These are phyloP conservation scores for Fagus crenata DNA, from an alignment of 306 rosid genomes.

Conservation along the genomic window DNA sequence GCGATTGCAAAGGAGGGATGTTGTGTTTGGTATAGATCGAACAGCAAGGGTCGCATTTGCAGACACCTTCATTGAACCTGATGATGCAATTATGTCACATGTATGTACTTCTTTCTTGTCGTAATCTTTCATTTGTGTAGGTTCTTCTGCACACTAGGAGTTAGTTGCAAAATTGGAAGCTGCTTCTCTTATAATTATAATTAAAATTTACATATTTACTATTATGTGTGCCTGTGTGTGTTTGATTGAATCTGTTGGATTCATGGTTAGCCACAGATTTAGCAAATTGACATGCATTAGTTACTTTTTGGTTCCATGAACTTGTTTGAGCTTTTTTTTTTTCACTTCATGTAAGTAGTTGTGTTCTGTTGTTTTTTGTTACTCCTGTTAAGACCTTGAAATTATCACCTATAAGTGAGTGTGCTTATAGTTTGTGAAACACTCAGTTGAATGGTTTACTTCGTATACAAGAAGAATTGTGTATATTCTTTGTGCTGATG, in stretches of 20 bases:
- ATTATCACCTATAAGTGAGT: neutral
- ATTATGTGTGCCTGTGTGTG: neutral
- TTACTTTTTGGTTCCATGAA: neutral
- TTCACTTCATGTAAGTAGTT: too few relatives aligned
- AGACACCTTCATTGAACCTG: conserved; percentile 16
- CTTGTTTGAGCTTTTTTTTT: neutral
- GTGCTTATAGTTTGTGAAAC: conserved; percentile 2
- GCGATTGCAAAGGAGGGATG: conserved; percentile 15
- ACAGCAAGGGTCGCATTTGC: conserved; percentile 17
- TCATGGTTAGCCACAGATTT: neutral
- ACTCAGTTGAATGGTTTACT: neutral
- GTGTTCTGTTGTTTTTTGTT: neutral
- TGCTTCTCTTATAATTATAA: neutral
- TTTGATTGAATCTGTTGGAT: neutral
- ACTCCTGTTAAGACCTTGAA: neutral
- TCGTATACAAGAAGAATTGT: neutral
- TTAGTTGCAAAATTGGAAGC: neutral
- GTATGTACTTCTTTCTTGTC: neutral
- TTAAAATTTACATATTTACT: neutral
- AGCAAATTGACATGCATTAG: neutral
- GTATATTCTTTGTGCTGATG: neutral
- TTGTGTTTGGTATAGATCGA: conserved; percentile 11
- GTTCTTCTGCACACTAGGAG: neutral
- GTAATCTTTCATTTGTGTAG: conserved; percentile 3
- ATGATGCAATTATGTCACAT: conserved; percentile 15